phyloP scores from a whole-genome alignment of 2,329 filamentous ascomycete genomes.

The Helotiales sp. region DNA sequence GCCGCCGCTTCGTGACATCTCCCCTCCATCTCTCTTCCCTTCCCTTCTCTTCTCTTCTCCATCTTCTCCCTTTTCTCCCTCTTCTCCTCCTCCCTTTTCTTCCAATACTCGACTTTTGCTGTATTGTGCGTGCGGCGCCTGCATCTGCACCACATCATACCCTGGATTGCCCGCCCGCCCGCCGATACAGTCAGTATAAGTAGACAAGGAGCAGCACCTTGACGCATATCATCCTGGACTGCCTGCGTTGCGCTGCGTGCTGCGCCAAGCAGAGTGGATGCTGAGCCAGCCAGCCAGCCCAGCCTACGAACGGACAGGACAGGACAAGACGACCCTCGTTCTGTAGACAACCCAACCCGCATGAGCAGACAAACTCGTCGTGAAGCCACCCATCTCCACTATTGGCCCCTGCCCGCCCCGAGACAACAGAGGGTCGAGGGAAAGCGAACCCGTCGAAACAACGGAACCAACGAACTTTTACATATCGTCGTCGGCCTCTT shows the following conservation, averaged over 20 bases:
- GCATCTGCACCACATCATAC: constrained; percentile 4
- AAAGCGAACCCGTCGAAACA: too few species aligned
- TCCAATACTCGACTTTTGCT: not conserved
- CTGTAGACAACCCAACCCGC: constrained; percentile 24
- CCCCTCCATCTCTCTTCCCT: not conserved
- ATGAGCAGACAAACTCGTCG: constrained; percentile 27
- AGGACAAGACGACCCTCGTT: constrained; percentile 21
- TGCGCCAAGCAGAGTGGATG: not conserved
- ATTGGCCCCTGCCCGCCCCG: constrained; percentile 20
- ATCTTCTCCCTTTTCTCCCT: not conserved
- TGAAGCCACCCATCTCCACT: constrained; percentile 30
- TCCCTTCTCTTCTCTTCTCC: not conserved
- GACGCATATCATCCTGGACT: constrained; percentile 16
- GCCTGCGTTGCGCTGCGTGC: not conserved
- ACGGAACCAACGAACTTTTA: not conserved
- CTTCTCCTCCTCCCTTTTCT: not conserved
- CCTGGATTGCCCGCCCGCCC: not conserved
- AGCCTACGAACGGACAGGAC: constrained; percentile 10
- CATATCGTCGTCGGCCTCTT: constrained; percentile 26
- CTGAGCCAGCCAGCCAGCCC: not conserved
- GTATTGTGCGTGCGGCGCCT: constrained; percentile 9
- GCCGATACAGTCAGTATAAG: too few species aligned
- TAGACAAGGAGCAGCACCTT: too few species aligned
- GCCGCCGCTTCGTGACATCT: not conserved
- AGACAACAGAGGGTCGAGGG: constrained; percentile 7